Percentiles rank a stretch among this genome's conserved stretches.
Evolutionary conservation across 2,329 filamentous ascomycete species (phyloP).

Genomic region (Colletotrichum tamarilloi): DNA sequence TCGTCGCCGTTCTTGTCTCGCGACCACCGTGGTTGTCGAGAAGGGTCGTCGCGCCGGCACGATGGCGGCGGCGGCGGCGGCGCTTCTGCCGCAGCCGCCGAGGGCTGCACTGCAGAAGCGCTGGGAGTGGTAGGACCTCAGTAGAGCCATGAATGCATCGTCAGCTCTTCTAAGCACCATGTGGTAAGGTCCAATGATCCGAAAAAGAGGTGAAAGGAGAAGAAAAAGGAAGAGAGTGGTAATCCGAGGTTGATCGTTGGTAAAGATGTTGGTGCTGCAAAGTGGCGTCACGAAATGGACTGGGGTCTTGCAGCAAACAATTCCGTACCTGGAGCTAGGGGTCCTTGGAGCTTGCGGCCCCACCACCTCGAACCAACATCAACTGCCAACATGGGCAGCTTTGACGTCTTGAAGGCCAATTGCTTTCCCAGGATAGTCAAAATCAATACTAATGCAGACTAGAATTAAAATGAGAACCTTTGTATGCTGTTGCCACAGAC

Average conservation of each 20-base stretch:
- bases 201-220: neutral
- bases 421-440: neutral
- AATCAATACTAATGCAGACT: neutral
- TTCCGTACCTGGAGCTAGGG: neutral
- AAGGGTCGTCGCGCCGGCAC: slow-evolving; percentile 6
- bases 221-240: neutral
- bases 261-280: neutral
- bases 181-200: neutral
- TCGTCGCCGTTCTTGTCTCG: neutral
- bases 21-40: slow-evolving; percentile 8
- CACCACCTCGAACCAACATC: slow-evolving; percentile 8
- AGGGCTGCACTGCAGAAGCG: slow-evolving; percentile 22
- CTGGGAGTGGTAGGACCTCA: slow-evolving; percentile 30
- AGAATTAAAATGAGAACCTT: no score
- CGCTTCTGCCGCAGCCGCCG: neutral
- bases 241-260: neutral
- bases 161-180: slow-evolving; percentile 15
- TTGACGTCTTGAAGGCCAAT: neutral
- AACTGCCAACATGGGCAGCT: neutral
- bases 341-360: neutral
- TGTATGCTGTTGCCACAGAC: neutral
- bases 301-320: slow-evolving; percentile 14
- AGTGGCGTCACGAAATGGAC: slow-evolving; percentile 26
- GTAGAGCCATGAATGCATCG: slow-evolving; percentile 31
- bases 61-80: neutral